A percentile compares a stretch with the other conserved stretches of the same genome.
phyloP scores from a whole-genome alignment of 2,329 filamentous ascomycete genomes.

The Sclerotinia borealis region DNA sequence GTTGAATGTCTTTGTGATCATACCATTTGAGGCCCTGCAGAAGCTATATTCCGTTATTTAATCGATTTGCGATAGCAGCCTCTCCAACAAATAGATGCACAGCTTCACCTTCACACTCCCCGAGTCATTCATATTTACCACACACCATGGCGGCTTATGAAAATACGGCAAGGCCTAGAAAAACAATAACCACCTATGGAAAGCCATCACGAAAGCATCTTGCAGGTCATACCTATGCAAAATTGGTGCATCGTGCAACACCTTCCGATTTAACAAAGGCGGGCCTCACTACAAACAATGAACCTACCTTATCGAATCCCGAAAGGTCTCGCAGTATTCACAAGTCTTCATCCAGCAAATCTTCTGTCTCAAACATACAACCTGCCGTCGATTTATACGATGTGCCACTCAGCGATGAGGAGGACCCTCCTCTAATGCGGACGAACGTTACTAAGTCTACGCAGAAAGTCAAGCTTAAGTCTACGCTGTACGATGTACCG shows the following conservation, averaged over 20 bases:
- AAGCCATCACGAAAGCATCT: constrained; percentile 29
- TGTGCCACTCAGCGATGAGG: constrained; percentile 24
- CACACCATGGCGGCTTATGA: constrained; percentile 28
- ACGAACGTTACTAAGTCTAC: constrained; percentile 9
- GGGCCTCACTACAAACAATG: constrained; percentile 4
- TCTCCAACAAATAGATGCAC: constrained; percentile 1
- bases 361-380: constrained; percentile 1
- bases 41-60: background rate
- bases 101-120: background rate
- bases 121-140: background rate
- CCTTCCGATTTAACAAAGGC: constrained; percentile 18
- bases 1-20: background rate
- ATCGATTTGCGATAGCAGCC: constrained; percentile 2
- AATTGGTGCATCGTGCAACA: constrained; percentile 19
- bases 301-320: constrained; percentile 5
- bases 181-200: constrained; percentile 32
- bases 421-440: constrained; percentile 7
- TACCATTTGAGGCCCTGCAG: background rate
- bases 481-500: constrained; percentile 22
- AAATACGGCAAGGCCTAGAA: constrained; percentile 23
- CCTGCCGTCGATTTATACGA: constrained; percentile 20
- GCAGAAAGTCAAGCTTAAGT: background rate
- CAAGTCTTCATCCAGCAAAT: constrained; percentile 2
- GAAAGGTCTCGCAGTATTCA: constrained; percentile 1
- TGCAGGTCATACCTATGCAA: constrained; percentile 25